Percentiles rank a stretch among this genome's conserved stretches.
phyloP scores from a whole-genome alignment of 1,284 basidiomycete genomes.

The Baeospora myosura region DNA sequence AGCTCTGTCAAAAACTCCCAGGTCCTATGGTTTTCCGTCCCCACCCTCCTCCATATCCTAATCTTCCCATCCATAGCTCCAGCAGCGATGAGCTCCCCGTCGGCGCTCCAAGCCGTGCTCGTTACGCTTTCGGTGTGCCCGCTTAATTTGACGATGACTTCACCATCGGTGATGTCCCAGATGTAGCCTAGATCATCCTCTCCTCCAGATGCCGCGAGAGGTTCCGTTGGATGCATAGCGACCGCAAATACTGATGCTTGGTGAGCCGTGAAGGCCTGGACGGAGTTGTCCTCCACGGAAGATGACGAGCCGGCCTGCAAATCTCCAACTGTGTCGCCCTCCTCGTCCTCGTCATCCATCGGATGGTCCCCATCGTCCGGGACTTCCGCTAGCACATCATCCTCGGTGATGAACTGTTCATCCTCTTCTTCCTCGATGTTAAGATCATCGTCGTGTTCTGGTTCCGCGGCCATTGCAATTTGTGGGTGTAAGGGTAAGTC shows the following conservation, averaged over 20 bases:
- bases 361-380: conserved; percentile 61
- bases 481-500: not conserved
- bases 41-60: conserved; percentile 82
- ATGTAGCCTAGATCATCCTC: conserved; percentile 95
- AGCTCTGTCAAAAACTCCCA: conserved; percentile 94
- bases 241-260: conserved; percentile 80
- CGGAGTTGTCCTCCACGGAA: conserved; percentile 49
- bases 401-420: conserved; percentile 50
- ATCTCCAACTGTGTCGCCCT: conserved; percentile 31
- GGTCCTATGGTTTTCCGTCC: conserved; percentile 60
- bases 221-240: conserved; percentile 78
- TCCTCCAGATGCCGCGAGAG: conserved; percentile 85
- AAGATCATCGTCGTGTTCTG: conserved; percentile 22
- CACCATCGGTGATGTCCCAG: conserved; percentile 83
- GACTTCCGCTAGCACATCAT: conserved; percentile 60
- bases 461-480: conserved; percentile 11
- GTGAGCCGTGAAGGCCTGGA: conserved; percentile 61
- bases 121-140: conserved; percentile 94
- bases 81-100: conserved; percentile 90
- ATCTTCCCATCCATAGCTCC: conserved; percentile 97
- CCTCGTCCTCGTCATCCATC: conserved; percentile 66
- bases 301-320: conserved; percentile 30
- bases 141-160: conserved; percentile 75
- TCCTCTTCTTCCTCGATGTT: conserved; percentile 36
- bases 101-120: conserved; percentile 71